Conservation (phyloP, 192 early-diverging fungal species). For the Backusella luteola region DNA sequence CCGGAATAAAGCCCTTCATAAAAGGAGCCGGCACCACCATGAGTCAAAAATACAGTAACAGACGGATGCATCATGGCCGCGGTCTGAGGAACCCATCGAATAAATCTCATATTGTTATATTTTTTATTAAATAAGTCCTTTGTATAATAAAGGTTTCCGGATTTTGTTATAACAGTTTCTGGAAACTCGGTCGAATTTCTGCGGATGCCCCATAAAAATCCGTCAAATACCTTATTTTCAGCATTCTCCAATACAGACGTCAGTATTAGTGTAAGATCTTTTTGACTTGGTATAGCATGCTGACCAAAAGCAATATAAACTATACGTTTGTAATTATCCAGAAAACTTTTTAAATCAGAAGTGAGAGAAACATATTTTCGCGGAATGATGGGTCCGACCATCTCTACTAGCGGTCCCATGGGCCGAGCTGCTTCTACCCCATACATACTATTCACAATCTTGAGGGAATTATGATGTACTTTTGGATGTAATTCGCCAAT, state of each 20-base stretch:
- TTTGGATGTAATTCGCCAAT: background rate
- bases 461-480: background rate
- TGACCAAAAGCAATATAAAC: slow-evolving; percentile 38
- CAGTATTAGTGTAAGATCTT: slow-evolving; percentile 16
- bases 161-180: background rate
- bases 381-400: slow-evolving; percentile 37
- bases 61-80: slow-evolving; percentile 28
- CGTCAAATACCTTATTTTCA: slow-evolving; percentile 26
- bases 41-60: slow-evolving; percentile 24
- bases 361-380: slow-evolving; percentile 20
- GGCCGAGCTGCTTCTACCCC: slow-evolving; percentile 26
- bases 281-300: background rate
- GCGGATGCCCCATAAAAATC: slow-evolving; percentile 29
- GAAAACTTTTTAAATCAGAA: background rate
- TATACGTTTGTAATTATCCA: slow-evolving; percentile 18
- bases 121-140: background rate
- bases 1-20: slow-evolving; percentile 34
- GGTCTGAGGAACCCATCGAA: slow-evolving; percentile 31
- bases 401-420: slow-evolving; percentile 18
- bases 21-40: slow-evolving; percentile 27
- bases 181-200: background rate
- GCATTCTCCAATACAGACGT: slow-evolving; percentile 10
- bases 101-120: background rate
- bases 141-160: background rate
- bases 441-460: slow-evolving; percentile 26